Conservation (phyloP, 768 basidiomycete genomes). For the Jaapia argillacea region DNA sequence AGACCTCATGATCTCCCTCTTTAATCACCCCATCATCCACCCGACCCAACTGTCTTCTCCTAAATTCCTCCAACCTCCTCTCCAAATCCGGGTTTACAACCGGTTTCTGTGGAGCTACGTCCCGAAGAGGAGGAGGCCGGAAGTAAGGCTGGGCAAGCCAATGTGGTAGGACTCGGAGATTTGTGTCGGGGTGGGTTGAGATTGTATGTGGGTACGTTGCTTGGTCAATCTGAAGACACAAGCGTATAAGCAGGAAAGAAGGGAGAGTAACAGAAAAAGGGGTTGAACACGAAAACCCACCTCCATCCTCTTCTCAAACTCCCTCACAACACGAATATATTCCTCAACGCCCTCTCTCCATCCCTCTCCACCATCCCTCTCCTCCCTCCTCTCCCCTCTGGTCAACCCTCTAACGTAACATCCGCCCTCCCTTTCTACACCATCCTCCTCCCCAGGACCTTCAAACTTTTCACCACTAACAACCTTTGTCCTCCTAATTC, state of each 20-base stretch:
- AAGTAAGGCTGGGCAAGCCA: slow-evolving; percentile 72
- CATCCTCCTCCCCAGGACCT: no score
- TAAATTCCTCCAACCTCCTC: no score
- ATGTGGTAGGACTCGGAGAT: slow-evolving; percentile 46
- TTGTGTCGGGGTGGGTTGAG: slow-evolving; percentile 32
- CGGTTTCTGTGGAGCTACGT: not conserved
- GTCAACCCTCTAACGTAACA: no score
- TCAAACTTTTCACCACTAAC: no score
- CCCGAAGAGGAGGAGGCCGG: slow-evolving; percentile 24
- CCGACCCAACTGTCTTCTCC: no score
- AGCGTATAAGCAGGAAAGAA: no score
- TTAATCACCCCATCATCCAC: no score
- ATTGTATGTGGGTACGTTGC: no score
- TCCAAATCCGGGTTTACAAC: not conserved
- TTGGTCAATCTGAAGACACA: no score
- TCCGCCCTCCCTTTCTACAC: no score
- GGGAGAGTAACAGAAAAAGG: not conserved
- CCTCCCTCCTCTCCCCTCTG: slow-evolving; percentile 10
- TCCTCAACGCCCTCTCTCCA: slow-evolving; percentile 23
- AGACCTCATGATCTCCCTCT: no score
- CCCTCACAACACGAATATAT: slow-evolving; percentile 45
- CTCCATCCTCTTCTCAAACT: slow-evolving; percentile 52
- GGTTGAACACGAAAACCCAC: slow-evolving; percentile 21
- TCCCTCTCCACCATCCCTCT: slow-evolving; percentile 11
- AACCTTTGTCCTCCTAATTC: not conserved